Conservation (phyloP, 495 filamentous ascomycete species). For the Tuber umbilicatum region DNA sequence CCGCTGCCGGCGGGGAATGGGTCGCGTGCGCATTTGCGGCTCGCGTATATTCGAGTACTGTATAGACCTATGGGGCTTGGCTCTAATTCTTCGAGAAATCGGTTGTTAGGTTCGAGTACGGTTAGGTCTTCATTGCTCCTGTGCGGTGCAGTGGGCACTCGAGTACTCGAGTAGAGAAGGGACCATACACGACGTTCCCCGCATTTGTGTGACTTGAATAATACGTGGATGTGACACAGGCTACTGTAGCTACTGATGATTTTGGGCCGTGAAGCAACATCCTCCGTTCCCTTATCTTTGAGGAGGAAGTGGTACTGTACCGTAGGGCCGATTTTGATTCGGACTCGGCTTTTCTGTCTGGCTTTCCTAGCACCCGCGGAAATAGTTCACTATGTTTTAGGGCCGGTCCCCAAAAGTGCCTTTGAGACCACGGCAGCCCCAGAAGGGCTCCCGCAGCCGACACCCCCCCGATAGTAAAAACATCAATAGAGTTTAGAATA, state of each 20-base stretch:
- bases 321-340: neutral
- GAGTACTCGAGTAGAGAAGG: neutral
- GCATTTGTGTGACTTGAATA: neutral
- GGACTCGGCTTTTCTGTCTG: neutral
- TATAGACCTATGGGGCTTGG: neutral
- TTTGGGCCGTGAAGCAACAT: neutral
- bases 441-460: neutral
- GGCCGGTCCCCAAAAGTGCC: neutral
- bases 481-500: neutral
- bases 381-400: neutral
- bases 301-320: neutral
- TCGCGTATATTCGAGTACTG: neutral
- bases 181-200: neutral
- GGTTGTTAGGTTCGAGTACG: neutral
- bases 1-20: neutral
- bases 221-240: neutral
- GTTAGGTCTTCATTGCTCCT: neutral
- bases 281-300: neutral
- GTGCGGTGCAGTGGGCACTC: neutral
- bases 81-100: neutral
- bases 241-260: neutral
- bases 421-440: neutral
- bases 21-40: neutral
- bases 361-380: neutral
- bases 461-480: neutral